A percentile compares a stretch with the other conserved stretches of the same genome.
These are phyloP conservation scores for Cryptococcus neoformans DNA, from an alignment of 1,284 basidiomycete species.

Conservation along the genomic window DNA sequence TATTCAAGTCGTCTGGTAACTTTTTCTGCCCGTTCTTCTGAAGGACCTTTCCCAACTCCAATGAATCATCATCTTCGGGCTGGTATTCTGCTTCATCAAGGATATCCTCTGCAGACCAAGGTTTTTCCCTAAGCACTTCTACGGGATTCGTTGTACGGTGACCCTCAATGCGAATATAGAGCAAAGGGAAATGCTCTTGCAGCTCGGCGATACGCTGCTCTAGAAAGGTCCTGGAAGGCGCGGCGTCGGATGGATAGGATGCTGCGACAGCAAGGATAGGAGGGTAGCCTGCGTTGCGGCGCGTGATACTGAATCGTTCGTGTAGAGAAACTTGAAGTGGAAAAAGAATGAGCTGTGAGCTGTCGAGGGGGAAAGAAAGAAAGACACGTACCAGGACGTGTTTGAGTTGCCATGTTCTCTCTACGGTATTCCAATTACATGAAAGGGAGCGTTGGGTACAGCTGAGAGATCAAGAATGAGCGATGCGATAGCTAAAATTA, in stretches of 20 bases:
- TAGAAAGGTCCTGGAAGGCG: constrained; percentile 20
- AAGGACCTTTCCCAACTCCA: background rate
- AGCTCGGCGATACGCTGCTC: constrained; percentile 22
- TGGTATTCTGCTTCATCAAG: constrained; percentile 45
- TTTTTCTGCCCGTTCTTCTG: background rate
- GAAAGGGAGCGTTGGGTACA: too few species aligned
- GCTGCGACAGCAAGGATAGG: constrained; percentile 21
- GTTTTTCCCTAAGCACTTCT: constrained; percentile 2
- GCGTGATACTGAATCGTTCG: constrained; percentile 32
- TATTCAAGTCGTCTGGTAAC: background rate
- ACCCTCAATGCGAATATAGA: constrained; percentile 18
- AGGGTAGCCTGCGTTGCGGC: constrained; percentile 25
- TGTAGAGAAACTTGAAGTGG: constrained; percentile 20
- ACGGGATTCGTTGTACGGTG: constrained; percentile 10
- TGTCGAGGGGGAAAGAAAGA: background rate
- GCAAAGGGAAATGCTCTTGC: constrained; percentile 32
- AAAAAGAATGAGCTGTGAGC: constrained; percentile 10
- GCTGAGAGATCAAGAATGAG: too few species aligned
- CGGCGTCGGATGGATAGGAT: constrained; percentile 18
- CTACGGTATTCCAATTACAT: too few species aligned
- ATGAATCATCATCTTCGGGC: constrained; percentile 61
- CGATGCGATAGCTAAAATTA: too few species aligned
- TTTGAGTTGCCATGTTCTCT: too few species aligned
- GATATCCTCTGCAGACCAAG: constrained; percentile 15
- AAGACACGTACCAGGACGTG: constrained; percentile 23